Evolutionary conservation across 176 grass and related monocot genomes (phyloP).

Genomic region (Lolium perenne): DNA sequence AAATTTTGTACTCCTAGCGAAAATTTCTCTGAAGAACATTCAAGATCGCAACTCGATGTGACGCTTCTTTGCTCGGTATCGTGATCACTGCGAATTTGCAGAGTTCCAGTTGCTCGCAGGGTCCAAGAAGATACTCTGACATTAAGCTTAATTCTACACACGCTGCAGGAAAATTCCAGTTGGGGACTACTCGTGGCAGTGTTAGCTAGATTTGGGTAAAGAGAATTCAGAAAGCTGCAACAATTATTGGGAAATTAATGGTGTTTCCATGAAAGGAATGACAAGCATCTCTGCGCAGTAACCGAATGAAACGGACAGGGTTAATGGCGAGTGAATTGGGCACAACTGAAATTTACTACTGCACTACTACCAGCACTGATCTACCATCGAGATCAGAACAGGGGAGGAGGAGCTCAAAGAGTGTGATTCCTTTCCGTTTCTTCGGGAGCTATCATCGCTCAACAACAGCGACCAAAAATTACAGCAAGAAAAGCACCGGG

Average conservation of each 20-base stretch:
- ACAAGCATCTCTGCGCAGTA: background rate
- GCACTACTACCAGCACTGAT: background rate
- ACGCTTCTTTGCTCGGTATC: background rate
- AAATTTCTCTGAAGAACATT: background rate
- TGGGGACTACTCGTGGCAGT: background rate
- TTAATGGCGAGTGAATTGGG: constrained; percentile 27
- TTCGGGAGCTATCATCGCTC: constrained; percentile 40
- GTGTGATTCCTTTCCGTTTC: constrained; percentile 49
- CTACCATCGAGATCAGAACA: background rate
- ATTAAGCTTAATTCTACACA: background rate
- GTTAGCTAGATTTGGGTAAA: background rate
- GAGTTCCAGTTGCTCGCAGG: background rate
- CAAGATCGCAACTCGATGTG: background rate
- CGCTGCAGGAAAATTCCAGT: background rate
- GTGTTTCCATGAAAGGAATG: background rate
- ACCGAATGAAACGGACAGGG: constrained; percentile 7
- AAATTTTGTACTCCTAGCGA: too few relatives aligned
- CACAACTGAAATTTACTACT: background rate
- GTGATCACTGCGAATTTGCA: background rate
- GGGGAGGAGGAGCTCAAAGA: constrained; percentile 43
- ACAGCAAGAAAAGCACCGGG: constrained; percentile 10
- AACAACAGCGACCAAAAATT: constrained; percentile 45
- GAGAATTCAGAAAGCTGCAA: constrained; percentile 32
- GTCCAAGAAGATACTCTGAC: background rate
- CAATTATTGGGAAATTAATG: constrained; percentile 14